Conservation (phyloP, 371 early-diverging fungal genomes). For the Nematocida sp. region DNA sequence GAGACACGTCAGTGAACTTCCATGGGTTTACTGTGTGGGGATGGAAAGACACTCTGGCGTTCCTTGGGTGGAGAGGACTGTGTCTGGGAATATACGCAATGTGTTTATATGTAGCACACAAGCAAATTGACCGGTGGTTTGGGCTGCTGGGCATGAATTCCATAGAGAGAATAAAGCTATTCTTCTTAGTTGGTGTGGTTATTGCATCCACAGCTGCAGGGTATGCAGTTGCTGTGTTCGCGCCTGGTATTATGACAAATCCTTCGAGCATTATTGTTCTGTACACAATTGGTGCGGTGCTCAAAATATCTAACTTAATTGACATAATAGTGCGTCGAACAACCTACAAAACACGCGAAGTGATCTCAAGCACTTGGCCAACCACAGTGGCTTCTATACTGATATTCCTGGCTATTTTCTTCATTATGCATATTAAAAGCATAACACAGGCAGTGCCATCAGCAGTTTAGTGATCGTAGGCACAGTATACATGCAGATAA, state of each 20-base stretch:
- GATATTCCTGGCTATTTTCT: slow-evolving; percentile 19
- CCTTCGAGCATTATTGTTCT: background rate
- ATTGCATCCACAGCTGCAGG: background rate
- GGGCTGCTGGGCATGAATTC: background rate
- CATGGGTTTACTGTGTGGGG: background rate
- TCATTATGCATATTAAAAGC: background rate
- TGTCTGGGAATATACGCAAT: background rate
- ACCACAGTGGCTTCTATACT: slow-evolving; percentile 9
- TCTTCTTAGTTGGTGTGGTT: background rate
- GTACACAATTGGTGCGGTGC: slow-evolving; percentile 11
- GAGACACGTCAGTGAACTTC: background rate
- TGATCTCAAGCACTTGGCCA: slow-evolving; percentile 8
- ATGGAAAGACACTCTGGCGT: background rate
- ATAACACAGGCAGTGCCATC: background rate
- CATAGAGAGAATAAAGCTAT: background rate
- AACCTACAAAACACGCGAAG: background rate
- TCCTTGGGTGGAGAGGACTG: slow-evolving; percentile 6
- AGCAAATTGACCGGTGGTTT: slow-evolving; percentile 12
- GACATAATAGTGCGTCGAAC: background rate
- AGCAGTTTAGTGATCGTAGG: background rate
- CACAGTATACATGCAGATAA: no score
- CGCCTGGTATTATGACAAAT: background rate
- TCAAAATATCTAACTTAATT: slow-evolving; percentile 6
- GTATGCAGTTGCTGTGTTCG: background rate
- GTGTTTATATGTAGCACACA: slow-evolving; percentile 4